Percentiles rank a stretch among this genome's conserved stretches.
Evolutionary conservation across 2,329 filamentous ascomycete species (phyloP).

Genomic region (Pezicula neosporulosa): DNA sequence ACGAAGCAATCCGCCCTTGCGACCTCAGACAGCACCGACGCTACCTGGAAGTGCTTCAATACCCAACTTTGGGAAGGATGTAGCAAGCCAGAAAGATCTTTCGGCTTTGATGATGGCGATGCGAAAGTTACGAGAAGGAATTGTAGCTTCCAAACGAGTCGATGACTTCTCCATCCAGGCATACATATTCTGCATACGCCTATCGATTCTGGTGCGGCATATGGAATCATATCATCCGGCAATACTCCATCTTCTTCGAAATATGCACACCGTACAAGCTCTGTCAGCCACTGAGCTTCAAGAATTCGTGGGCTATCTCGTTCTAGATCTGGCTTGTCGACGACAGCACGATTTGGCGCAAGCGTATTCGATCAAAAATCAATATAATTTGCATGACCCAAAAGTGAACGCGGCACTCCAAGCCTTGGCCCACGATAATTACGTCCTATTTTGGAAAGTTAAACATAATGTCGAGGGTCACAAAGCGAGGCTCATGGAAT

Average conservation of each 20-base stretch:
- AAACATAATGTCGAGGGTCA: slow-evolving; percentile 76
- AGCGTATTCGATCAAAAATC: slow-evolving; percentile 64
- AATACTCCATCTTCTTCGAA: slow-evolving; percentile 71
- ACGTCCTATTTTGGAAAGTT: slow-evolving; percentile 71
- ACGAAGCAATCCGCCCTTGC: slow-evolving; percentile 15
- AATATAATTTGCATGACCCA: slow-evolving; percentile 60
- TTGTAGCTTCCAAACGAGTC: slow-evolving; percentile 71
- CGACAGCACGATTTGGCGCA: slow-evolving; percentile 71
- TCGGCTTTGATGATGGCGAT: slow-evolving; percentile 76
- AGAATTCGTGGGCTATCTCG: slow-evolving; percentile 76
- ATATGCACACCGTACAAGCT: slow-evolving; percentile 64
- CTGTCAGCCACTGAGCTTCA: slow-evolving; percentile 70
- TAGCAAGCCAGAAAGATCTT: slow-evolving; percentile 50
- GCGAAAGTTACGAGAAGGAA: slow-evolving; percentile 86
- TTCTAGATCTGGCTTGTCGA: slow-evolving; percentile 86
- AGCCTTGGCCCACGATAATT: slow-evolving; percentile 78
- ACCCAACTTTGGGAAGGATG: slow-evolving; percentile 9
- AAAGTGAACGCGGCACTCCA: slow-evolving; percentile 66
- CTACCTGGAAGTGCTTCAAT: slow-evolving; percentile 7
- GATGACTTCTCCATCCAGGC: slow-evolving; percentile 84
- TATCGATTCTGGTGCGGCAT: slow-evolving; percentile 76
- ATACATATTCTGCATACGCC: slow-evolving; percentile 87
- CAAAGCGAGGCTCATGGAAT: slow-evolving; percentile 75
- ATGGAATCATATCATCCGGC: slow-evolving; percentile 89
- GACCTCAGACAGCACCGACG: slow-evolving; percentile 14